A percentile compares a stretch with the other conserved stretches of the same genome.
These are phyloP conservation scores for Irpex sp. DNA, from an alignment of 1,284 basidiomycete genomes.

Conservation along the genomic window DNA sequence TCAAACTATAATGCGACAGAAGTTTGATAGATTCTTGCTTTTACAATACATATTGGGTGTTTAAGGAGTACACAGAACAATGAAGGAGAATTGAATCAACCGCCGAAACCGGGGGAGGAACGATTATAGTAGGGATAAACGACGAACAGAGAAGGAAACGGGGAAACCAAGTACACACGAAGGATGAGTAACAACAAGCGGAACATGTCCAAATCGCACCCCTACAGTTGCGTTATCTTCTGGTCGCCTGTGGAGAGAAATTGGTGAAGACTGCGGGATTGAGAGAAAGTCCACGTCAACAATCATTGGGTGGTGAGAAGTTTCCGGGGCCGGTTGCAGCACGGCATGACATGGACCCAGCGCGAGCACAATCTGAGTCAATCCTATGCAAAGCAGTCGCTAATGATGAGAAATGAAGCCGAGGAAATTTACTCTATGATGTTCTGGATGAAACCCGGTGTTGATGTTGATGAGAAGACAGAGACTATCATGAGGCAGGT, in stretches of 20 bases:
- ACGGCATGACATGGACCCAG: neutral
- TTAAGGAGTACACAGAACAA: neutral
- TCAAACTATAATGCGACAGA: neutral
- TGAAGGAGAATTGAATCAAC: neutral
- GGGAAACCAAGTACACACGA: neutral
- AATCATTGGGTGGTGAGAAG: neutral
- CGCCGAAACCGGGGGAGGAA: neutral
- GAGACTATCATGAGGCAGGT: constrained; percentile 38
- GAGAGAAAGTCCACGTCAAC: neutral
- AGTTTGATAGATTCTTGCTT: neutral
- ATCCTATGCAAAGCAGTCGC: neutral
- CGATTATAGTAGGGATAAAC: neutral
- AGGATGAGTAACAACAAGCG: neutral
- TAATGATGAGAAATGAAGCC: neutral
- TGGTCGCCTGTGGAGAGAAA: neutral
- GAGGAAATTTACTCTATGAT: constrained; percentile 2
- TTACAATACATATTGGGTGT: constrained; percentile 2
- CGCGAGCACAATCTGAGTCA: neutral
- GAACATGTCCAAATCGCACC: neutral
- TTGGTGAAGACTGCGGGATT: neutral
- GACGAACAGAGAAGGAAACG: neutral
- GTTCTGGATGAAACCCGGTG: neutral
- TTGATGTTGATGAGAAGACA: neutral
- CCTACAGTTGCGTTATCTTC: neutral
- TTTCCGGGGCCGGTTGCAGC: neutral